Percentiles rank a stretch among this genome's conserved stretches.
phyloP scores from a whole-genome alignment of 2,329 filamentous ascomycete species.

The Ophiostoma sp. region DNA sequence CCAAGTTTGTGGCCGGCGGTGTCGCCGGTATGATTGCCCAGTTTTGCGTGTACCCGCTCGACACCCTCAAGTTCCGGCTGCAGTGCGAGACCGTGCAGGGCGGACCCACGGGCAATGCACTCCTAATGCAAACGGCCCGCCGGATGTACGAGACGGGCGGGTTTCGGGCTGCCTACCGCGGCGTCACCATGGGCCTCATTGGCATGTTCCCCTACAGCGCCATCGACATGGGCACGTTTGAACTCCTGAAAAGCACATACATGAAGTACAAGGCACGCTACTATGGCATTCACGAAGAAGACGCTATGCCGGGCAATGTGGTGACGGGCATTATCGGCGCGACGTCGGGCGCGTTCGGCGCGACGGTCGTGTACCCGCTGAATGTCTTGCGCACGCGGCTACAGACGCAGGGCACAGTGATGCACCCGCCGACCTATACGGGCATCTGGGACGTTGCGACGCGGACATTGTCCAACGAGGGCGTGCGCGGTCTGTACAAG shows the following conservation, averaged over 20 bases:
- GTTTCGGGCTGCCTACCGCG: slow-evolving; percentile 78
- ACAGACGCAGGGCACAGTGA: slow-evolving; percentile 90
- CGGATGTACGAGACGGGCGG: slow-evolving; percentile 84
- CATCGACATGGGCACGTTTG: slow-evolving; percentile 94
- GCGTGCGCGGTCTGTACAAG: slow-evolving; percentile 84
- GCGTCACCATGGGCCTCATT: slow-evolving; percentile 86
- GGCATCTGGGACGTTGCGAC: slow-evolving; percentile 86
- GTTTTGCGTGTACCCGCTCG: slow-evolving; percentile 92
- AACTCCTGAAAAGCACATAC: slow-evolving; percentile 79
- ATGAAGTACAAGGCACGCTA: slow-evolving; percentile 68
- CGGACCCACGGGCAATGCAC: slow-evolving; percentile 76
- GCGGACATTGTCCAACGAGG: slow-evolving; percentile 81
- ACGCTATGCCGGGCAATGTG: slow-evolving; percentile 77
- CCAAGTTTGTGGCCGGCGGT: slow-evolving; percentile 88
- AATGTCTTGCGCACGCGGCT: slow-evolving; percentile 89
- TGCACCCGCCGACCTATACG: slow-evolving; percentile 86
- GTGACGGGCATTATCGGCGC: slow-evolving; percentile 87
- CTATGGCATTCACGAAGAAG: slow-evolving; percentile 75
- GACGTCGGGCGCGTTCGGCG: slow-evolving; percentile 86
- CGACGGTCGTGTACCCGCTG: slow-evolving; percentile 90
- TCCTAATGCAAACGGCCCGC: slow-evolving; percentile 78
- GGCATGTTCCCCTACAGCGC: slow-evolving; percentile 98
- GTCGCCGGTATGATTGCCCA: slow-evolving; percentile 93
- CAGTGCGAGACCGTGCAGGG: slow-evolving; percentile 92
- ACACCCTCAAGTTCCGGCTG: slow-evolving; percentile 79